Conservation (phyloP, 768 basidiomycete genomes). For the Glaciozyma antarctica region DNA sequence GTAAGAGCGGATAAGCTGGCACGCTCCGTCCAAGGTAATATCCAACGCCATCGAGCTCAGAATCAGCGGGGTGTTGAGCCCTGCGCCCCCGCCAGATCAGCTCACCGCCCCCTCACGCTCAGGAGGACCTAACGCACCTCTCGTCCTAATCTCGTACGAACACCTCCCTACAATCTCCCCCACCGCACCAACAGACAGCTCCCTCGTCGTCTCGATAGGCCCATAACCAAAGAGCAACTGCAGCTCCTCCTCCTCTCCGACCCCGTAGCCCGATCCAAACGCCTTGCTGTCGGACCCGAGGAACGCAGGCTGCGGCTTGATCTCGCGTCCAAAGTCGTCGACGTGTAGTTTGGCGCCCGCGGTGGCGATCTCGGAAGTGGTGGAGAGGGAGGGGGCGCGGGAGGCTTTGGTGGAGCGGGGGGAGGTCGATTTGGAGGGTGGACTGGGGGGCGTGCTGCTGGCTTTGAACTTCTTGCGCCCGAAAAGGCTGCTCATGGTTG, state of each 20-base stretch:
- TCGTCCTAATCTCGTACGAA: slow-evolving; percentile 57
- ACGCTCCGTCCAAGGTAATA: slow-evolving; percentile 62
- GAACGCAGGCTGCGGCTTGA: neutral
- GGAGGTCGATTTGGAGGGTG: too few relatives aligned
- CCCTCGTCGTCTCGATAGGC: slow-evolving; percentile 62
- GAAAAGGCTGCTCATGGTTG: too few relatives aligned
- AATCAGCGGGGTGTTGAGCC: slow-evolving; percentile 76
- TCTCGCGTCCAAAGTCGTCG: slow-evolving; percentile 6
- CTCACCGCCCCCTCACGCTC: neutral
- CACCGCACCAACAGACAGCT: slow-evolving; percentile 54
- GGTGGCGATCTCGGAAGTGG: neutral
- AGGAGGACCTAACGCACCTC: slow-evolving; percentile 43
- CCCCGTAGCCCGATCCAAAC: slow-evolving; percentile 16
- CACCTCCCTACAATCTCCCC: slow-evolving; percentile 62
- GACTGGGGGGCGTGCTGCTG: too few relatives aligned
- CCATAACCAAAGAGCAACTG: slow-evolving; percentile 56
- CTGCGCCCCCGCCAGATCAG: slow-evolving; percentile 31
- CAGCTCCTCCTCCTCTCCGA: slow-evolving; percentile 20
- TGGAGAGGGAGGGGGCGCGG: neutral
- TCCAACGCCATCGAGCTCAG: slow-evolving; percentile 84
- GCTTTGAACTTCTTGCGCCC: too few relatives aligned
- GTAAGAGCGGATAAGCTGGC: slow-evolving; percentile 69
- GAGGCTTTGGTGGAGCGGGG: neutral
- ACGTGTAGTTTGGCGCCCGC: neutral
- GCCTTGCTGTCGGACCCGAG: too few relatives aligned